A percentile compares a stretch with the other conserved stretches of the same genome.
Evolutionary conservation across 805 yeast species (phyloP).

Genomic region (Helenozyma baotianmanensis): DNA sequence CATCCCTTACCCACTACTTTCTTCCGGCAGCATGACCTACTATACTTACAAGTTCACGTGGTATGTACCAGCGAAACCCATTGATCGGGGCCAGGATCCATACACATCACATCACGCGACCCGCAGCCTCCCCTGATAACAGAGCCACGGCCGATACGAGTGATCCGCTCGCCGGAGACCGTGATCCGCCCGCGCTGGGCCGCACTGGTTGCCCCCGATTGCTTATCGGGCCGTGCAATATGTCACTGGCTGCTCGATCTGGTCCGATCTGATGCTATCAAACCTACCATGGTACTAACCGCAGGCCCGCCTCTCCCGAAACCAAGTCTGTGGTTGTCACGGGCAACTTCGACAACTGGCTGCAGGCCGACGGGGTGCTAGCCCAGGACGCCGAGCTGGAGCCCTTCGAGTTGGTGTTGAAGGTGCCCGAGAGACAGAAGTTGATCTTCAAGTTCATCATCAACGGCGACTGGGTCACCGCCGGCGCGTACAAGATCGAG

Average conservation of each 20-base stretch:
- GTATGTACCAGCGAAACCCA: constrained; percentile 2
- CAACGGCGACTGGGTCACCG: constrained; percentile 31
- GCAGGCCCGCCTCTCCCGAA: constrained; percentile 14
- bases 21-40: constrained; percentile 3
- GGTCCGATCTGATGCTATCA: too few relatives aligned
- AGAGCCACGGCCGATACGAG: too few relatives aligned
- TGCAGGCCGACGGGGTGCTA: constrained; percentile 18
- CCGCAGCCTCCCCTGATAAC: too few relatives aligned
- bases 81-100: too few relatives aligned
- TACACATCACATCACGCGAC: too few relatives aligned
- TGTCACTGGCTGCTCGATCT: too few relatives aligned
- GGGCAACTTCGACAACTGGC: constrained; percentile 41
- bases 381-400: constrained; percentile 8
- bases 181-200: too few relatives aligned
- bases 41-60: constrained; percentile 8
- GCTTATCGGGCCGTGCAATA: too few relatives aligned
- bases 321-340: constrained; percentile 30
- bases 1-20: too few relatives aligned
- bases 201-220: too few relatives aligned
- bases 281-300: too few relatives aligned
- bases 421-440: constrained; percentile 18
- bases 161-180: too few relatives aligned
- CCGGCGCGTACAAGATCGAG: constrained; percentile 19
- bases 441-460: constrained; percentile 36
- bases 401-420: constrained; percentile 19